Evolutionary conservation across 1,139 yeast species (phyloP).

Genomic region (Suhomyces ambrosiae): DNA sequence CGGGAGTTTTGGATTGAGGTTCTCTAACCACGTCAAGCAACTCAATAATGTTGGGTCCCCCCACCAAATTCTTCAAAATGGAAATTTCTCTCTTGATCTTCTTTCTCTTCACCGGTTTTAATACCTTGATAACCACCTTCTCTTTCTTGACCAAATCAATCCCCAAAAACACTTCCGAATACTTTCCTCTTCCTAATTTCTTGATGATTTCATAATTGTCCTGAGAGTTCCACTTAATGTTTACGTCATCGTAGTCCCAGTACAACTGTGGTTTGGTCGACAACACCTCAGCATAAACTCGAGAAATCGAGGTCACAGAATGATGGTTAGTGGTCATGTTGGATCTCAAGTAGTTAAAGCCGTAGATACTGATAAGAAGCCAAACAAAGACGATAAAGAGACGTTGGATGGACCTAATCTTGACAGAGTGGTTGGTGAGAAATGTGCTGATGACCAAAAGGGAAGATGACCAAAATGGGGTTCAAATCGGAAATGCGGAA

Average conservation of each 20-base stretch:
- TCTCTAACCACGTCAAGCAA: conserved; percentile 88
- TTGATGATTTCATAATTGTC: conserved; percentile 50
- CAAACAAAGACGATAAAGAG: conserved; percentile 13
- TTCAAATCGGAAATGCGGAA: neutral
- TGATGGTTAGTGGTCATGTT: conserved; percentile 16
- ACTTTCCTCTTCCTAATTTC: conserved; percentile 51
- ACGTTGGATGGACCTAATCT: conserved; percentile 11
- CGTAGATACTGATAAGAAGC: conserved; percentile 13
- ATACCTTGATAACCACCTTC: conserved; percentile 83
- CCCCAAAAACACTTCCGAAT: conserved; percentile 57
- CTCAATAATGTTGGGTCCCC: conserved; percentile 82
- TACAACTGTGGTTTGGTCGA: conserved; percentile 46
- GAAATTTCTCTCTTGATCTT: conserved; percentile 95
- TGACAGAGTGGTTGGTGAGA: too few species aligned
- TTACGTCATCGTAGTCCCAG: conserved; percentile 52
- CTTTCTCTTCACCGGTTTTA: conserved; percentile 95
- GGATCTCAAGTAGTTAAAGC: conserved; percentile 3
- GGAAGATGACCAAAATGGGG: neutral
- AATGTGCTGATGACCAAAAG: too few species aligned
- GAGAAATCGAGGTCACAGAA: conserved; percentile 36
- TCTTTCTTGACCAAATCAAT: conserved; percentile 55
- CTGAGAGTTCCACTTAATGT: conserved; percentile 49
- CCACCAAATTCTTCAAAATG: conserved; percentile 83
- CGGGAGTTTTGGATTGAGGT: conserved; percentile 89
- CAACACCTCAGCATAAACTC: conserved; percentile 48